Base-by-base conservation (phyloP, 441 rosid species). In the Flueggea neowawraea region DNA sequence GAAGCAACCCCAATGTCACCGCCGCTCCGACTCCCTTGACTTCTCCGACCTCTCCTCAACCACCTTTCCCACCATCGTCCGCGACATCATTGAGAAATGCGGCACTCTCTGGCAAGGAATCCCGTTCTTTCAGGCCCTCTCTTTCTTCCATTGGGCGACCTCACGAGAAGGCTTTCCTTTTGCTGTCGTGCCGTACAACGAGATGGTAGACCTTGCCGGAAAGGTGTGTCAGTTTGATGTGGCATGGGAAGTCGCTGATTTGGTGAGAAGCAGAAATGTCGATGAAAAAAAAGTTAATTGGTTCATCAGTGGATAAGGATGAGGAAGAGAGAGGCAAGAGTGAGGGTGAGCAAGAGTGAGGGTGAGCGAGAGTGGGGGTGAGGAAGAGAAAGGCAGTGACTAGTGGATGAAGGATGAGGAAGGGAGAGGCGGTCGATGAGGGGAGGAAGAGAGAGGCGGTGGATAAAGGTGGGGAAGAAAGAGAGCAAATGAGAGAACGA, bases 111-210 rank as follows among this genome's bases (percentile, higher is more conserved):
- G 98, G 69, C 93, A 85, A 43, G 96, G 98, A 22, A 78, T 90
- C 70, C 95, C 97, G 13, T 71, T 90, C 70, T 75, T 54, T 69
- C 93, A 87, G 41, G 62, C 85, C 31, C 74, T 90, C 13, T 74
- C 95, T 0, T 94, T 94, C 81, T 94, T 94, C 91, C 87, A 87
- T n/a, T n/a, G 96, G 96, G 88, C 84, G 44, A 72, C 84, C 44
- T 13, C 74, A 51, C 79, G 60, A 12, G 62, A 62, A 56, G 75
- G 57, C 0, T 82, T 68, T 51, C 39, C 33, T 0, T 51, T 62
- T 16, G 79, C 77, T 16, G 69, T 84, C 2, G 76, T 90, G 3
- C 83, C 87, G 16, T 88, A 88, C 90, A 80, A 85, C 78, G 89
- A 88, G 70, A 87, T 93, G 93, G 66, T 90, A 75, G 82, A 78